These are phyloP conservation scores for Rhodofomes roseus DNA, from an alignment of 1,284 basidiomycete genomes.

Conservation along the genomic window DNA sequence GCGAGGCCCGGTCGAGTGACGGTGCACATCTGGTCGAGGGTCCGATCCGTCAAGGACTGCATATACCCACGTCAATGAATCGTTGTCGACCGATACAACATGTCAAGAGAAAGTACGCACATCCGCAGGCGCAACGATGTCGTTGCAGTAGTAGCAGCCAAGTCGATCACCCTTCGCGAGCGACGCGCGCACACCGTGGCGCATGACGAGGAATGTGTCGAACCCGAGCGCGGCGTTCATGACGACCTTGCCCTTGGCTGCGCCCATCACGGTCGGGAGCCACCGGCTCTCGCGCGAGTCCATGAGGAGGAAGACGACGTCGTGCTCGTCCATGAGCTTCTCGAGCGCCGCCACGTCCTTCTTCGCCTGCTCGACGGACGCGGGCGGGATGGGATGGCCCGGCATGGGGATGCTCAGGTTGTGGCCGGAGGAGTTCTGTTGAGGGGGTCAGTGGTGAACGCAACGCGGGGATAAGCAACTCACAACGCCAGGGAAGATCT, in stretches of 20 bases:
- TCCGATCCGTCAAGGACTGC: constrained; percentile 90
- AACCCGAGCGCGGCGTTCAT: constrained; percentile 96
- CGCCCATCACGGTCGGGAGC: constrained; percentile 88
- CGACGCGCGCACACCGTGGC: constrained; percentile 74
- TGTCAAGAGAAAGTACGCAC: constrained; percentile 56
- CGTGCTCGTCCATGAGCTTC: constrained; percentile 77
- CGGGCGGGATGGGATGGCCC: constrained; percentile 82
- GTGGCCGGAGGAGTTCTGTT: constrained; percentile 74
- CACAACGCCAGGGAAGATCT: constrained; percentile 91
- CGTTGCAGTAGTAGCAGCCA: constrained; percentile 98
- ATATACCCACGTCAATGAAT: background rate
- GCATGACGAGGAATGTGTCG: constrained; percentile 96
- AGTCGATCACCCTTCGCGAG: constrained; percentile 42
- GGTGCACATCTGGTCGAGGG: constrained; percentile 99
- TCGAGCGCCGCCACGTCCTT: constrained; percentile 75
- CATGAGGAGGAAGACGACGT: constrained; percentile 94
- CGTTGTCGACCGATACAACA: background rate
- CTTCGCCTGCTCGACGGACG: constrained; percentile 53
- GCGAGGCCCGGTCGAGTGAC: constrained; percentile 97
- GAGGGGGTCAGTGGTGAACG: background rate
- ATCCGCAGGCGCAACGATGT: constrained; percentile 94
- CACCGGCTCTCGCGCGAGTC: constrained; percentile 95
- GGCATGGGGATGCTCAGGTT: constrained; percentile 93
- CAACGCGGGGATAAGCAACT: constrained; percentile 27
- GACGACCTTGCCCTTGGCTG: constrained; percentile 86